Percentiles rank a stretch among this genome's conserved stretches.
Evolutionary conservation across 1,139 yeast genomes (phyloP).

Genomic region (Pichia sp.): DNA sequence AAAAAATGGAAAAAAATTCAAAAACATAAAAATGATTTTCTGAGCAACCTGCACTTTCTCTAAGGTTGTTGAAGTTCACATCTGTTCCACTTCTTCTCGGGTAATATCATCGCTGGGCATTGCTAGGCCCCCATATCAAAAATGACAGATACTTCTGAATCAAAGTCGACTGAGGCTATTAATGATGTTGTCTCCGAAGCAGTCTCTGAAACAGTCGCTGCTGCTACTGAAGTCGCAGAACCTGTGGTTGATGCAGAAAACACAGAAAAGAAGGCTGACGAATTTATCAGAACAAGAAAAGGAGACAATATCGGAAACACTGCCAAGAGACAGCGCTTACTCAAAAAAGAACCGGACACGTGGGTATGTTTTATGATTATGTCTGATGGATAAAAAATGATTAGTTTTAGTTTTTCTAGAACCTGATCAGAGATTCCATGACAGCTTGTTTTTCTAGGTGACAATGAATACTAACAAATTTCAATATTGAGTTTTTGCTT

Average conservation of each 20-base stretch:
- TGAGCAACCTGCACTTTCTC: background rate
- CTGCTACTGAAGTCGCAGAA: conserved; percentile 11
- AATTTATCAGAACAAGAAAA: conserved; percentile 44
- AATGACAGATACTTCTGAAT: conserved; percentile 1
- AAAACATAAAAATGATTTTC: background rate
- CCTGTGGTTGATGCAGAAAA: conserved; percentile 9
- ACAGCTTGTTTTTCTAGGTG: background rate
- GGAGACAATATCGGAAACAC: conserved; percentile 37
- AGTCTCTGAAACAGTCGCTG: background rate
- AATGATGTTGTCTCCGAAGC: background rate
- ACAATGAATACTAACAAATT: conserved; percentile 1
- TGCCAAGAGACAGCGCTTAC: conserved; percentile 35
- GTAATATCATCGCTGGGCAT: background rate
- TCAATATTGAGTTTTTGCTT: background rate
- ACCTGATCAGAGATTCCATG: background rate
- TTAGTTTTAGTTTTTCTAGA: background rate
- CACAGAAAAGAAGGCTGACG: conserved; percentile 24
- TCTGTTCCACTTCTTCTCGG: background rate
- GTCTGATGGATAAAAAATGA: background rate
- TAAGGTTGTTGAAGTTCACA: background rate
- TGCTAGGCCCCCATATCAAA: background rate
- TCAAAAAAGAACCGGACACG: conserved; percentile 40
- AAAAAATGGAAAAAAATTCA: background rate
- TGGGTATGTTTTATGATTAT: conserved; percentile 43
- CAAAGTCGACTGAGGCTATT: background rate